Conservation (phyloP, 805 yeast species). For the Starmerella floris region DNA sequence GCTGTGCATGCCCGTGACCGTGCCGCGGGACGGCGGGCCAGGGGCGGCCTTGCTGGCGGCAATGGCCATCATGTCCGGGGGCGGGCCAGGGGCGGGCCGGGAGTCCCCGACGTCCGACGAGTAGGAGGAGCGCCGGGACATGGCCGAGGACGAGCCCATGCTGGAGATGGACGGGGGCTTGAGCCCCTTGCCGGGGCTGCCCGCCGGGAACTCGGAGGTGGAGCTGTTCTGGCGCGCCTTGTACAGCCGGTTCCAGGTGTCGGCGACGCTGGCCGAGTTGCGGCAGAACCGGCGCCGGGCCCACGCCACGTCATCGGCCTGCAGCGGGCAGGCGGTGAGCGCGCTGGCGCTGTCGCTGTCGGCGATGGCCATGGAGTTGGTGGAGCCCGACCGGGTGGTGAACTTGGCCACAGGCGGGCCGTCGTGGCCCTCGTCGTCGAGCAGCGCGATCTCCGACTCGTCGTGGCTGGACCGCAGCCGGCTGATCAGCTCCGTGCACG, state of each 20-base stretch:
- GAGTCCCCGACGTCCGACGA: neutral
- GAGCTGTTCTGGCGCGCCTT: neutral
- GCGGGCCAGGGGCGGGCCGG: neutral
- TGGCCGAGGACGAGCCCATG: neutral
- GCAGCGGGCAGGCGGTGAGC: neutral
- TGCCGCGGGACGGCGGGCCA: neutral
- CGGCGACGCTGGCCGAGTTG: conserved; percentile 12
- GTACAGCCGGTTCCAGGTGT: conserved; percentile 13
- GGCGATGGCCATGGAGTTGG: neutral
- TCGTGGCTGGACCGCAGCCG: conserved; percentile 17
- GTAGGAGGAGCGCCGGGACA: conserved; percentile 1
- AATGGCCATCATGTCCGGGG: neutral
- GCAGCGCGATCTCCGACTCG: neutral
- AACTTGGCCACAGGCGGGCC: neutral
- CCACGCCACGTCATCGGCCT: neutral
- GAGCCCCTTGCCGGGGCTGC: neutral
- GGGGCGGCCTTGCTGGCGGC: neutral
- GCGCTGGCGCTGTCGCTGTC: neutral
- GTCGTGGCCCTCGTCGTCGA: conserved; percentile 2
- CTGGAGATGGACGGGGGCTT: conserved; percentile 1
- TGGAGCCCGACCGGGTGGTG: neutral
- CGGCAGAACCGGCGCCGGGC: conserved; percentile 12
- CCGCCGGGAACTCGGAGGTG: neutral
- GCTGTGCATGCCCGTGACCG: neutral
- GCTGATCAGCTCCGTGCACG: conserved; percentile 16